Evolutionary conservation across 148 eudicot species (phyloP).

Genomic region (Silene uniflora): DNA sequence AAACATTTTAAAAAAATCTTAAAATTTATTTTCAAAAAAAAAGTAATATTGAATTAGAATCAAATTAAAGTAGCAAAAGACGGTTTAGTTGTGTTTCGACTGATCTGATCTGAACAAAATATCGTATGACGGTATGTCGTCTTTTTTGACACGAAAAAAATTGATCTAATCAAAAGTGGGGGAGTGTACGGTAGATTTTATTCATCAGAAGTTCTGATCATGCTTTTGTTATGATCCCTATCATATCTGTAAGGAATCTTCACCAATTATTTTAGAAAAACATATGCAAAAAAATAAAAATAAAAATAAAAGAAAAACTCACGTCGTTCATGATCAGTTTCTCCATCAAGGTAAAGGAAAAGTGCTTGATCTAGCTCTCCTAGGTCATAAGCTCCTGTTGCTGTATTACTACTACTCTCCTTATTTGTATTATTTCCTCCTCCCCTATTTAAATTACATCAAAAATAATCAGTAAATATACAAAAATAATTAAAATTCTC

Average conservation of each 20-base stretch:
- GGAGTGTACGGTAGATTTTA: conserved; percentile 26
- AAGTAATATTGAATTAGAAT: not conserved
- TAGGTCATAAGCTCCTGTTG: conserved; percentile 65
- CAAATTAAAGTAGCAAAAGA: too few relatives aligned
- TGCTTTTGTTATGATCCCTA: conserved; percentile 37
- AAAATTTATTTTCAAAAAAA: not conserved
- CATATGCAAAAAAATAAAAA: not conserved
- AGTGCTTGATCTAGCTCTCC: conserved; percentile 93
- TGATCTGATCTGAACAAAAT: too few relatives aligned
- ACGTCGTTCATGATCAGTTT: conserved; percentile 67
- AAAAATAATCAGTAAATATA: not conserved
- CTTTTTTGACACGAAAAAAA: too few relatives aligned
- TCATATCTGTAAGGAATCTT: conserved; percentile 24
- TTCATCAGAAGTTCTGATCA: conserved; percentile 26
- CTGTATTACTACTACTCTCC: conserved; percentile 30
- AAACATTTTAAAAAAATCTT: not conserved
- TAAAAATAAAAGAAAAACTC: conserved; percentile 21
- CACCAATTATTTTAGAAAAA: not conserved
- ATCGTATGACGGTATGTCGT: too few relatives aligned
- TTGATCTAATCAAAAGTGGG: too few relatives aligned
- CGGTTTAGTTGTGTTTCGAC: too few relatives aligned
- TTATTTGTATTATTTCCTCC: conserved; percentile 29
- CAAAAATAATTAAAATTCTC: not conserved
- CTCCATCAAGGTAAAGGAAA: conserved; percentile 76
- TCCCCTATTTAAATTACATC: not conserved